These are phyloP conservation scores for Fragilariopsis cylindrus DNA, from an alignment of 108 stramenopile species.

Conservation along the genomic window DNA sequence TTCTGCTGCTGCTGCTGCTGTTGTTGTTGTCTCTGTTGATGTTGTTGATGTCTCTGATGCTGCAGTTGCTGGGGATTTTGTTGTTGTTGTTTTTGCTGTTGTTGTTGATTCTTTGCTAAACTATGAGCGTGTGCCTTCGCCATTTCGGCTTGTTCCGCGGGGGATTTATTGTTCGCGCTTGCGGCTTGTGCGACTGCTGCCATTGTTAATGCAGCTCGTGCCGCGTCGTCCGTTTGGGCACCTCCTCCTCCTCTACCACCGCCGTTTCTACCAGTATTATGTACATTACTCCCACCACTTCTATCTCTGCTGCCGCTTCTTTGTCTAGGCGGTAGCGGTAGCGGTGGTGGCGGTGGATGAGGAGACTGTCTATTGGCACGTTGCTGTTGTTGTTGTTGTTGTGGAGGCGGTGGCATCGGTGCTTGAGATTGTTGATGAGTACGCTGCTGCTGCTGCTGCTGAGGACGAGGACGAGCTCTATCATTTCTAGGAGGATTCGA, in stretches of 20 bases:
- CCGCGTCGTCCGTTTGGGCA: constrained; percentile 29
- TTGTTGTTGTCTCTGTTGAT: constrained; percentile 39
- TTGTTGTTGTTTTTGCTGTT: constrained; percentile 41
- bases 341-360: constrained; percentile 13
- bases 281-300: neutral
- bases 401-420: constrained; percentile 3
- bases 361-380: neutral
- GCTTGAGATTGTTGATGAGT: neutral
- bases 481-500: no score
- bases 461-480: neutral
- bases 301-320: neutral
- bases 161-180: constrained; percentile 44
- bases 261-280: neutral
- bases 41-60: constrained; percentile 45
- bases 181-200: constrained; percentile 60
- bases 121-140: constrained; percentile 44
- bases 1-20: constrained; percentile 29
- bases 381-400: neutral
- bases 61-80: constrained; percentile 40
- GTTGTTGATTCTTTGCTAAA: constrained; percentile 29
- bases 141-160: constrained; percentile 51
- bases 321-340: constrained; percentile 4
- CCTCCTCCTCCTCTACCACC: neutral
- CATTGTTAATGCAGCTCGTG: constrained; percentile 37
- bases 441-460: neutral